A percentile compares a stretch with the other conserved stretches of the same genome.
These are phyloP conservation scores for Gossypium longicalyx DNA, from an alignment of 345 rosid species.

Conservation along the genomic window DNA sequence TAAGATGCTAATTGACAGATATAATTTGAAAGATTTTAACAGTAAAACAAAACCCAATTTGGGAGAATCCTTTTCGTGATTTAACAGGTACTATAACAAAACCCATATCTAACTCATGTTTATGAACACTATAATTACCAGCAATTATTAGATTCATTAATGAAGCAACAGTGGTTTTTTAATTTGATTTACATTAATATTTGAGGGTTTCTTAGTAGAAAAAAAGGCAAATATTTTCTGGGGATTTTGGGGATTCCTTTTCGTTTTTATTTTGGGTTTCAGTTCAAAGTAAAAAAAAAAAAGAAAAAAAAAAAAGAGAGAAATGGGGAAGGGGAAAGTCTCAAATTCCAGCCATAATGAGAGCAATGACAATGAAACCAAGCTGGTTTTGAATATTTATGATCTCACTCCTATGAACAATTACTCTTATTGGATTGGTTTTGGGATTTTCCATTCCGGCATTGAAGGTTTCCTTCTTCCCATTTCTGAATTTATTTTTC, in stretches of 20 bases:
- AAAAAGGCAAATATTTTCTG: no score
- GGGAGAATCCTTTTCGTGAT: no score
- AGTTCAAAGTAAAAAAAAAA: no score
- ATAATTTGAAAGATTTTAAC: neutral
- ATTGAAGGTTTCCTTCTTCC: slow-evolving; percentile 52
- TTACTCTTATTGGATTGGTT: slow-evolving; percentile 81
- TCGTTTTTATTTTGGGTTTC: neutral
- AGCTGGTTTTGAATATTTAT: slow-evolving; percentile 65
- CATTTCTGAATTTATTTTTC: neutral
- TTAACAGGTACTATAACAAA: neutral
- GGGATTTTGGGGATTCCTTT: neutral
- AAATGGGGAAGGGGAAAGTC: slow-evolving; percentile 37
- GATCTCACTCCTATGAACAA: slow-evolving; percentile 79
- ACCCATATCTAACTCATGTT: neutral
- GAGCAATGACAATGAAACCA: slow-evolving; percentile 23
- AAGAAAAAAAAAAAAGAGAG: neutral
- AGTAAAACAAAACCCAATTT: no score
- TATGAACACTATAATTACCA: neutral
- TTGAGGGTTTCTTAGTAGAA: no score
- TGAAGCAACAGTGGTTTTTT: no score
- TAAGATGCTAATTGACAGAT: neutral
- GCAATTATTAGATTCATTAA: no score
- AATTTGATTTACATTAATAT: no score
- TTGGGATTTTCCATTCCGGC: slow-evolving; percentile 92
- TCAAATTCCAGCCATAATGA: slow-evolving; percentile 27